Evolutionary conservation across 225 moss, liverwort and hornwort species (phyloP), one percentile per base, ranked within the genome.

Genomic region (Straminergon stramineum): DNA sequence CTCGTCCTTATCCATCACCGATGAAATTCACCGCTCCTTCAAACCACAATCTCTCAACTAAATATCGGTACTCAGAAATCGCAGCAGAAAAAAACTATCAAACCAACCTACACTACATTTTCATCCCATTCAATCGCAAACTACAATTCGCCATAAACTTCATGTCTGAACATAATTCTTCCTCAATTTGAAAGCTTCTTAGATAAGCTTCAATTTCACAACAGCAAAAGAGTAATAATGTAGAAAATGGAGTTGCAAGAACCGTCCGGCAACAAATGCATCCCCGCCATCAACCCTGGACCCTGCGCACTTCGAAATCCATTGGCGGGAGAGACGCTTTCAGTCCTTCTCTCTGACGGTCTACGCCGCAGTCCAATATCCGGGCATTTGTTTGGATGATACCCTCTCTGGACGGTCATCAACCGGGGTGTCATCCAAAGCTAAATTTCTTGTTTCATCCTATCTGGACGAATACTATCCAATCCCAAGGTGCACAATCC

Each of bases 1-100:
- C 86, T 85, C 90, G 56, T 88, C 91, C 60, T 84, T 88, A 39
- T 91, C 93, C 86, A 93, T 93, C 86, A 53, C 73, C 77, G 15
- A 87, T 56, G 75, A 64, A 87, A 75, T 58, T 37, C 85, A 82
- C 61, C 87, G 85, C 81, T 85, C 65, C 77, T 75, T 37, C 84
- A 19, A n/a, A 60, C 55, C 79, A 21, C 74, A 39, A 51, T 45
- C 87, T 71, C 85, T 81, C 63, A 56, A 34, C 71, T 60, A 35
- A 65, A 69, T 19, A 41, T 34, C 74, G 55, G 13, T 53, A 57
- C 45, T 34, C 51, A 78, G 43, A 71, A 63, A 86, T 78, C 79
- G 86, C 65, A 20, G 14, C 10, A 12, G 5, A 39, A 71, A 15
- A 31, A 26, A 11, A 7, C 32, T 24, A 7, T 17, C 26, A 45